Percentiles rank a stretch among this genome's conserved stretches.
phyloP scores from a whole-genome alignment of 2,329 filamentous ascomycete species.

The Colletotrichum lini region DNA sequence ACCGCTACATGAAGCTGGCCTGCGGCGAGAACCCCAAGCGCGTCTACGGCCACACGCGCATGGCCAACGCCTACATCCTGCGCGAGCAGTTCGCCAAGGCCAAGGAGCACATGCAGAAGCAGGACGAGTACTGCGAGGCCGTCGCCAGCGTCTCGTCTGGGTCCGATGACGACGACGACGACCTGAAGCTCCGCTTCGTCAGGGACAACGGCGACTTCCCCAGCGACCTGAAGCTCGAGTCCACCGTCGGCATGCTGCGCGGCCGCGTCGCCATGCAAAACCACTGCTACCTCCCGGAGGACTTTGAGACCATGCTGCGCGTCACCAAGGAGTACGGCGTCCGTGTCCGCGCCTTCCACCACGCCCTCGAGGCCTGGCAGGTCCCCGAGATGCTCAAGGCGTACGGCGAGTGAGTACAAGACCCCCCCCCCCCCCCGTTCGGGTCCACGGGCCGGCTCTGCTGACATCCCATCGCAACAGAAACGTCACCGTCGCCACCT shows the following conservation, averaged over 20 bases:
- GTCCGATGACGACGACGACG: slow-evolving; percentile 44
- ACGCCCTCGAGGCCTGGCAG: slow-evolving; percentile 57
- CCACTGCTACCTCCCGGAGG: slow-evolving; percentile 61
- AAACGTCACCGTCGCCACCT: slow-evolving; percentile 60
- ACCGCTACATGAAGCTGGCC: slow-evolving; percentile 62
- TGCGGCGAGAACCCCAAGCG: slow-evolving; percentile 61
- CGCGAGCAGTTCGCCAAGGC: slow-evolving; percentile 57
- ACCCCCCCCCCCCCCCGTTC: no score
- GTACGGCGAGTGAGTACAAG: slow-evolving; percentile 47
- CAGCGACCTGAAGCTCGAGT: slow-evolving; percentile 56
- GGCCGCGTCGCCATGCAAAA: slow-evolving; percentile 59
- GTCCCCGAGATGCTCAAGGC: slow-evolving; percentile 57
- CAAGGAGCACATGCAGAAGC: slow-evolving; percentile 52
- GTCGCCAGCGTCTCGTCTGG: slow-evolving; percentile 44
- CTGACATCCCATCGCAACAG: slow-evolving; percentile 32
- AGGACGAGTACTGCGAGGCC: slow-evolving; percentile 50
- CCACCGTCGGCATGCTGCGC: slow-evolving; percentile 56
- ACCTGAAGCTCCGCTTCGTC: slow-evolving; percentile 44
- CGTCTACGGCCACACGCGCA: slow-evolving; percentile 55
- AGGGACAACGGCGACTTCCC: slow-evolving; percentile 46
- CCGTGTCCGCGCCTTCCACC: slow-evolving; percentile 57
- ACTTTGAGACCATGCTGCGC: slow-evolving; percentile 59
- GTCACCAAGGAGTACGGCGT: slow-evolving; percentile 60
- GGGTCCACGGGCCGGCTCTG: background rate
- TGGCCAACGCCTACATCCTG: slow-evolving; percentile 57